Evolutionary conservation across 306 rosid genomes (phyloP).

Genomic region (Cajanus cajan): DNA sequence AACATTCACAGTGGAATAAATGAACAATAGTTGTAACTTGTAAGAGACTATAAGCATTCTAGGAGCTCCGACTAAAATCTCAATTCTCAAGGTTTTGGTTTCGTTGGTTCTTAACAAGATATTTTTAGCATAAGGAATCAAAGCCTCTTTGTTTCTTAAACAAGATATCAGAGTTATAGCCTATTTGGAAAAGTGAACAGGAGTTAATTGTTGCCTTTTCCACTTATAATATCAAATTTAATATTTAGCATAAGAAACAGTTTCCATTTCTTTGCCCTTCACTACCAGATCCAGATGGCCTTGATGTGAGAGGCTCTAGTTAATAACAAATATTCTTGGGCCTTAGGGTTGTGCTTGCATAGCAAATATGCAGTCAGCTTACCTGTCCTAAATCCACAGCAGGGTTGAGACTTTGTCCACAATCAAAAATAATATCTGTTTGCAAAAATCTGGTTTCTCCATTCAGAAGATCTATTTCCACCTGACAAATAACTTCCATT

Average conservation of each 20-base stretch:
- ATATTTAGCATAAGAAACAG: neutral
- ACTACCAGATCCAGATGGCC: neutral
- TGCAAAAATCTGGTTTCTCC: constrained; percentile 78
- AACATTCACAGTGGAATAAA: neutral
- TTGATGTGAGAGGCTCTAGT: neutral
- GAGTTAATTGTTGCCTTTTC: neutral
- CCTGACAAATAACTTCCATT: constrained; percentile 50
- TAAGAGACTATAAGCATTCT: neutral
- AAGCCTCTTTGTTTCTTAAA: neutral
- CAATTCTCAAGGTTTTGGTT: neutral
- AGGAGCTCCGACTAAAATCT: neutral
- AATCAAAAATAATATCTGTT: constrained; percentile 84
- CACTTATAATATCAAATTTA: neutral
- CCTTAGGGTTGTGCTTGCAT: neutral
- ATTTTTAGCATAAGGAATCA: neutral
- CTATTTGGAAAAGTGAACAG: neutral
- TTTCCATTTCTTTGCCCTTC: neutral
- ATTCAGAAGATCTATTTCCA: constrained; percentile 76
- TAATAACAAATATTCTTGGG: neutral
- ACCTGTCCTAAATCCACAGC: constrained; percentile 99
- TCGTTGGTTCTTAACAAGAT: neutral
- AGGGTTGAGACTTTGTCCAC: constrained; percentile 97
- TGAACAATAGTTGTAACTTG: neutral
- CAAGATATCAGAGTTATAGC: neutral
- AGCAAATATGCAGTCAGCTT: neutral